A percentile compares a stretch with the other conserved stretches of the same genome.
Conservation (phyloP, 768 basidiomycete species). For the Hericium erinaceus region DNA sequence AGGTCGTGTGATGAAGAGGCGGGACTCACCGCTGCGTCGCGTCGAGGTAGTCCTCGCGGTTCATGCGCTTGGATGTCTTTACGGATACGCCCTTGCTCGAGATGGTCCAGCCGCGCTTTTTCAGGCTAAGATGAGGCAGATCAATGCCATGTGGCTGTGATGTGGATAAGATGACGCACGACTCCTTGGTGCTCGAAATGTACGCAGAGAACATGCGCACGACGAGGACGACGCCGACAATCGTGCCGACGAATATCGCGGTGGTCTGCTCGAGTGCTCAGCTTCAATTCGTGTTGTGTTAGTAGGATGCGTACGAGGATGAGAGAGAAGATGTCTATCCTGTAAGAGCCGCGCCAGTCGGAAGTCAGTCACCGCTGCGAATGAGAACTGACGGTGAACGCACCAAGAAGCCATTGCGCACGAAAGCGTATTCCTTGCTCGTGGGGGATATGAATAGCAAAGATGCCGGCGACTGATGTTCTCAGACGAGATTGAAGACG, state of each 20-base stretch:
- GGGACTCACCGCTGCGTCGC: slow-evolving; percentile 56
- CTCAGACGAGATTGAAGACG: too few relatives aligned
- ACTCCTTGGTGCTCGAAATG: slow-evolving; percentile 42
- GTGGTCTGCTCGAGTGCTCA: slow-evolving; percentile 32
- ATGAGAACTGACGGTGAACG: neutral
- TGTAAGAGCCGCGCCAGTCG: slow-evolving; percentile 9
- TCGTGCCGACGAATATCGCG: slow-evolving; percentile 34
- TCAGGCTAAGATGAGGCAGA: slow-evolving; percentile 31
- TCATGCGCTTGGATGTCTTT: slow-evolving; percentile 51
- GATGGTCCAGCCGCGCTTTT: slow-evolving; percentile 46
- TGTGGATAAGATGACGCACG: slow-evolving; percentile 30
- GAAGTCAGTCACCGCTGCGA: neutral
- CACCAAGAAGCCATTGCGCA: neutral
- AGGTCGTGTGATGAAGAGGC: neutral
- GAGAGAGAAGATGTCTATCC: slow-evolving; percentile 36
- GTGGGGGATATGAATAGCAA: too few relatives aligned
- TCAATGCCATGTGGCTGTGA: neutral
- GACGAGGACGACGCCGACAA: slow-evolving; percentile 33
- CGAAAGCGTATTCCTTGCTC: neutral
- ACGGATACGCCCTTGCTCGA: slow-evolving; percentile 55
- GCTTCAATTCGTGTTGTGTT: neutral
- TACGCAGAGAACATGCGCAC: slow-evolving; percentile 31
- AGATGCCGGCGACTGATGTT: too few relatives aligned
- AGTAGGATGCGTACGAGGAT: slow-evolving; percentile 23
- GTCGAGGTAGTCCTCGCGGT: slow-evolving; percentile 58